phyloP scores from a whole-genome alignment of 306 rosid genomes.

The Vachellia collinsii region DNA sequence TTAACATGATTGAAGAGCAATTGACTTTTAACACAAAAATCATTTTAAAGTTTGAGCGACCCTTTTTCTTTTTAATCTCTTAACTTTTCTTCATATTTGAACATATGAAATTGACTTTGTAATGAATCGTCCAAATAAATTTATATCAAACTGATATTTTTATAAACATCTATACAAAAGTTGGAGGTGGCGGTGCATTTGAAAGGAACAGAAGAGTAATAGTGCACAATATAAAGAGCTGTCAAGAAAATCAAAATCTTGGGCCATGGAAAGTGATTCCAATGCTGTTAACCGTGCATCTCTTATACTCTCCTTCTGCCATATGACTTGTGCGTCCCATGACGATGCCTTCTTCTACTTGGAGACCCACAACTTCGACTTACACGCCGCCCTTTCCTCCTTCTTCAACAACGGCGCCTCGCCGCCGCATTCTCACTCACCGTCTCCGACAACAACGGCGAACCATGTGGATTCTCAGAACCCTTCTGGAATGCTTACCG shows the following conservation, averaged over 20 bases:
- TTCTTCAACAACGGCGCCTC: constrained; percentile 52
- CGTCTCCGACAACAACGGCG: constrained; percentile 47
- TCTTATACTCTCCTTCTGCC: constrained; percentile 69
- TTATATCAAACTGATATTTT: too few relatives aligned
- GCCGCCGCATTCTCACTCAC: constrained; percentile 36
- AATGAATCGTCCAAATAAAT: too few relatives aligned
- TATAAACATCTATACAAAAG: too few relatives aligned
- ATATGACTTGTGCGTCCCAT: constrained; percentile 74
- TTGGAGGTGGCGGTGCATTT: not conserved
- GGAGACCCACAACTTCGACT: constrained; percentile 84
- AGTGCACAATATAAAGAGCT: too few relatives aligned
- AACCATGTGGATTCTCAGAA: constrained; percentile 40
- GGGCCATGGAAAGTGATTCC: constrained; percentile 43
- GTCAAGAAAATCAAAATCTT: not conserved
- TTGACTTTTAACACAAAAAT: too few relatives aligned
- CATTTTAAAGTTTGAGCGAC: too few relatives aligned
- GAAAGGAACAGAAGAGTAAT: too few relatives aligned
- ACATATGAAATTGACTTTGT: too few relatives aligned
- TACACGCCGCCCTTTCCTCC: constrained; percentile 89
- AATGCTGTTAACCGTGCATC: constrained; percentile 38
- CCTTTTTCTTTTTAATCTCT: not conserved
- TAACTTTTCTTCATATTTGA: too few relatives aligned
- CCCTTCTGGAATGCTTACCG: constrained; percentile 50
- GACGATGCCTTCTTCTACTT: constrained; percentile 84
- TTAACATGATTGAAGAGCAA: too few relatives aligned